phyloP scores from a whole-genome alignment of 2,329 filamentous ascomycete species.

The Elsinoe arachidis region DNA sequence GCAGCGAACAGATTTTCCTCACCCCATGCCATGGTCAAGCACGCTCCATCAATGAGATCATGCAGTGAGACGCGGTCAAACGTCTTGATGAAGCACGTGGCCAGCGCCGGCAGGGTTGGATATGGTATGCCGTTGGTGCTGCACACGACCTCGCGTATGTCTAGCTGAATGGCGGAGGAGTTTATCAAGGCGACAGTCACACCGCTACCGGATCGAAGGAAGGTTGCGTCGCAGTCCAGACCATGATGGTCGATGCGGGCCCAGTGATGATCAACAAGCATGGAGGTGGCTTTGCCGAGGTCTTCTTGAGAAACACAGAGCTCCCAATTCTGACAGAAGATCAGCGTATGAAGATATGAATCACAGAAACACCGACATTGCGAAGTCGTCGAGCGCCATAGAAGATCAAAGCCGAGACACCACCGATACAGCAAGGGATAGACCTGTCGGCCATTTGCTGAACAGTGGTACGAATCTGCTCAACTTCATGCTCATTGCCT shows the following conservation, averaged over 20 bases:
- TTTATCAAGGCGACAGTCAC: too few species aligned
- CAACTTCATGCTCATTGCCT: neutral
- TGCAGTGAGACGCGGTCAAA: too few species aligned
- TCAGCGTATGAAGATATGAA: neutral
- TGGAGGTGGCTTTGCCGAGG: neutral
- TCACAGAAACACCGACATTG: neutral
- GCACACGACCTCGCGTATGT: too few species aligned
- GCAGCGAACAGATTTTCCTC: too few species aligned
- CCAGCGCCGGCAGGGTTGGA: too few species aligned
- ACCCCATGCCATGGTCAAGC: too few species aligned
- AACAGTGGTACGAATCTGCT: neutral
- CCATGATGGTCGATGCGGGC: neutral
- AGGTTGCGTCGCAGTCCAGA: too few species aligned
- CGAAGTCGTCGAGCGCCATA: neutral
- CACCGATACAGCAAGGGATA: neutral
- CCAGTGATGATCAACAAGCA: neutral
- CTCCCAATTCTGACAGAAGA: neutral
- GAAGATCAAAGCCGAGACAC: neutral
- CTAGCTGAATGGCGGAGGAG: too few species aligned
- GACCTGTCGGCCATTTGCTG: neutral
- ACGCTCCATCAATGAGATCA: too few species aligned
- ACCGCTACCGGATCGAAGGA: too few species aligned
- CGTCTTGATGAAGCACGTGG: too few species aligned
- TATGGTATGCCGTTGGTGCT: too few species aligned
- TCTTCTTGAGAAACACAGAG: neutral